phyloP scores from a whole-genome alignment of 2,329 filamentous ascomycete genomes.

The Pseudopithomyces maydicus region DNA sequence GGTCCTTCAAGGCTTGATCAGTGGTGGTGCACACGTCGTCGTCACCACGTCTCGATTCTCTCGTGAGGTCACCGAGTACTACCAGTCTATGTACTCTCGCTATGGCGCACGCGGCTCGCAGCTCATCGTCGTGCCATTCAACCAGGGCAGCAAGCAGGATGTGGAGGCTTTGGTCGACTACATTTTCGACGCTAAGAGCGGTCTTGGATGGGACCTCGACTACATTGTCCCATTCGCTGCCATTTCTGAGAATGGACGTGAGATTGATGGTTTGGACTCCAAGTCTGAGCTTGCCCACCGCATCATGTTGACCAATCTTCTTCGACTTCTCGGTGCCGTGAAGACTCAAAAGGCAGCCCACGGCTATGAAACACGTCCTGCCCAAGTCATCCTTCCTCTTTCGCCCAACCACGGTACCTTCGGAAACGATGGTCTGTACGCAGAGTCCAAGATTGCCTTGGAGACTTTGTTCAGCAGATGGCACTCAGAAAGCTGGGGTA shows the following conservation, averaged over 20 bases:
- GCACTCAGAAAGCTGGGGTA: slow-evolving; percentile 96
- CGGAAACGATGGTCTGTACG: slow-evolving; percentile 96
- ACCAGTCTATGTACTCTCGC: slow-evolving; percentile 96
- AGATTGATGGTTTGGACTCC: slow-evolving; percentile 95
- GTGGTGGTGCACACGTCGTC: slow-evolving; percentile 93
- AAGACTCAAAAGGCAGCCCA: slow-evolving; percentile 88
- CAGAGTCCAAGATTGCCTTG: slow-evolving; percentile 94
- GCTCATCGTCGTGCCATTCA: slow-evolving; percentile 97
- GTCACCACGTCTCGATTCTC: slow-evolving; percentile 98
- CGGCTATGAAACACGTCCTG: slow-evolving; percentile 92
- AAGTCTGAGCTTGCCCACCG: slow-evolving; percentile 97
- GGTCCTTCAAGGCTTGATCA: slow-evolving; percentile 93
- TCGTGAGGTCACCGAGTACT: slow-evolving; percentile 97
- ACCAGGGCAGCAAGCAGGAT: slow-evolving; percentile 98
- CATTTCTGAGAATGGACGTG: slow-evolving; percentile 95
- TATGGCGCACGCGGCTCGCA: slow-evolving; percentile 93
- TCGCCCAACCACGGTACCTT: slow-evolving; percentile 99
- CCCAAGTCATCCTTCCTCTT: slow-evolving; percentile 92
- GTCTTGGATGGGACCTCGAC: slow-evolving; percentile 97
- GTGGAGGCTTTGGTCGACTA: slow-evolving; percentile 93
- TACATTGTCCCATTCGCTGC: slow-evolving; percentile 95
- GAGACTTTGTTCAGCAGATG: slow-evolving; percentile 98
- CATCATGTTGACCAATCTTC: slow-evolving; percentile 97
- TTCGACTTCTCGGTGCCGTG: slow-evolving; percentile 87
- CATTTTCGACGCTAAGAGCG: slow-evolving; percentile 95